phyloP scores from a whole-genome alignment of 2,329 filamentous ascomycete genomes.

The Ophiostoma quercus region DNA sequence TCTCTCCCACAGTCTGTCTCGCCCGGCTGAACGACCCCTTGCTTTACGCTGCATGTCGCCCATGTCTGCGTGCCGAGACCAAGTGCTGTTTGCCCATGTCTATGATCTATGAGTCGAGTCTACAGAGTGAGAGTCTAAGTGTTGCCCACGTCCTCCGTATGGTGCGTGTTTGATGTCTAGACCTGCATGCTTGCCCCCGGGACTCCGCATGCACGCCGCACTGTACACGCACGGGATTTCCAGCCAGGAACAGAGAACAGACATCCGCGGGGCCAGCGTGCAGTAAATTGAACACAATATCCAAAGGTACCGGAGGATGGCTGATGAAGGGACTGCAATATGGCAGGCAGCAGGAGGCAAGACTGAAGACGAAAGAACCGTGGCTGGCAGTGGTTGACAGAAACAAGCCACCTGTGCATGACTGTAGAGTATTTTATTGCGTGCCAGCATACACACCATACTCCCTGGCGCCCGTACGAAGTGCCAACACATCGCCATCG shows the following conservation, averaged over 20 bases:
- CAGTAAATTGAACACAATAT: neutral
- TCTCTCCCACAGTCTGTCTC: slow-evolving; percentile 1
- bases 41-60: slow-evolving; percentile 35
- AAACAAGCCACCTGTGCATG: neutral
- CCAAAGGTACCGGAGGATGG: neutral
- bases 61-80: slow-evolving; percentile 38
- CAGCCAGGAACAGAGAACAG: neutral
- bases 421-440: neutral
- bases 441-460: neutral
- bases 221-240: neutral
- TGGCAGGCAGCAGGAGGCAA: neutral
- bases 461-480: neutral
- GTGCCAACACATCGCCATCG: neutral
- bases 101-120: too few relatives aligned
- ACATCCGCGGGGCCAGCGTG: neutral
- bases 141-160: too few relatives aligned
- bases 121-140: too few relatives aligned
- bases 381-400: neutral
- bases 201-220: neutral
- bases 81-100: slow-evolving; percentile 27
- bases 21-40: slow-evolving; percentile 12
- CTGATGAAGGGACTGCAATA: neutral
- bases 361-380: neutral
- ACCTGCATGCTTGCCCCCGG: neutral
- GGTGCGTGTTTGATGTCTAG: neutral